These are phyloP conservation scores for Pseudogymnoascus sp. DNA, from an alignment of 2,329 filamentous ascomycete species.

Conservation along the genomic window DNA sequence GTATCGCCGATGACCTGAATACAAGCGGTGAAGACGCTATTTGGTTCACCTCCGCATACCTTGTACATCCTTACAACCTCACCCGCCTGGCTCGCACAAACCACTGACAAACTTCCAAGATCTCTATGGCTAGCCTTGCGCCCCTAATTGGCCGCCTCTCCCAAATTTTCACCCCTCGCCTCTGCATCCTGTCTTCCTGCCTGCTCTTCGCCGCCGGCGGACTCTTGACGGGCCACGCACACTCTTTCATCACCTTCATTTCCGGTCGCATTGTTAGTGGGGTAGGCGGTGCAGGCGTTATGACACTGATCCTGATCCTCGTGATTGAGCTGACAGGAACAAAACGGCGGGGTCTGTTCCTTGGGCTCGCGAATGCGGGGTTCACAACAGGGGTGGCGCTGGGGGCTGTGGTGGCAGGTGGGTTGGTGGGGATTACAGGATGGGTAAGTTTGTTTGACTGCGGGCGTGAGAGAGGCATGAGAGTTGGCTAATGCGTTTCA, in stretches of 20 bases:
- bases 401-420: constrained; percentile 63
- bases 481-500: constrained; percentile 28
- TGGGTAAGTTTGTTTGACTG: constrained; percentile 49
- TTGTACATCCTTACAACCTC: constrained; percentile 36
- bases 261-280: constrained; percentile 61
- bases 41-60: constrained; percentile 76
- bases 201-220: constrained; percentile 53
- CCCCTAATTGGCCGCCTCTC: constrained; percentile 66
- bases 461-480: neutral
- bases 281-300: constrained; percentile 61
- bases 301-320: constrained; percentile 67
- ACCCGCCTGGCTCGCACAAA: neutral
- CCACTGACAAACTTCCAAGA: constrained; percentile 27
- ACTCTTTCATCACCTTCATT: constrained; percentile 55
- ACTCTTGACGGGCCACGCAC: constrained; percentile 55
- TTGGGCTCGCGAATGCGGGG: constrained; percentile 66
- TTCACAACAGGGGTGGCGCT: constrained; percentile 65
- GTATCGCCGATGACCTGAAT: constrained; percentile 66
- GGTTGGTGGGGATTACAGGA: constrained; percentile 53
- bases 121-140: constrained; percentile 50
- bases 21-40: constrained; percentile 59
- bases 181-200: constrained; percentile 56
- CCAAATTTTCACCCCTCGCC: constrained; percentile 63
- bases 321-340: constrained; percentile 65
- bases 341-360: constrained; percentile 60